Evolutionary conservation across 179 eudicot genomes (phyloP).

Genomic region (Sideroxylon spinosum): DNA sequence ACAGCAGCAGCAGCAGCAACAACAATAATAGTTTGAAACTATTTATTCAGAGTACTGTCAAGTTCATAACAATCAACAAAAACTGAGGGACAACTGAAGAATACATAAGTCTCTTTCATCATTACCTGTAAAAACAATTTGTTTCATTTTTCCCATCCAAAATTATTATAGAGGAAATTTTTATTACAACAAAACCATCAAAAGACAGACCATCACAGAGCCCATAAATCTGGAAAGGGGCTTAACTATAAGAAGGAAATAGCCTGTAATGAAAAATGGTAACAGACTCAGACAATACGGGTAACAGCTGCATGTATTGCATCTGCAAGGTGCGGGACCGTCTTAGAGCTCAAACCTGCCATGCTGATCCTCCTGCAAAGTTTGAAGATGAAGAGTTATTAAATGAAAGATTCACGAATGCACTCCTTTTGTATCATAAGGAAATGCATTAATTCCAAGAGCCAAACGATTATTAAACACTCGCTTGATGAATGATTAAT

Average conservation of each 20-base stretch:
- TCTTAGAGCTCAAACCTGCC: conserved; percentile 89
- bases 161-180: background rate
- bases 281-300: background rate
- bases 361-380: conserved; percentile 87
- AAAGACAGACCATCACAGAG: background rate
- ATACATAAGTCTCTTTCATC: too few relatives aligned
- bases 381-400: background rate
- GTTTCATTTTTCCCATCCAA: background rate
- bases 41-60: too few relatives aligned
- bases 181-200: conserved; percentile 11
- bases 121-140: background rate
- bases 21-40: too few relatives aligned
- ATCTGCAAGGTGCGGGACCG: conserved; percentile 88
- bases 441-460: background rate
- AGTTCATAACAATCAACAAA: too few relatives aligned
- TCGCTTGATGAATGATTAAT: background rate
- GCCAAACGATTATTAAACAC: background rate
- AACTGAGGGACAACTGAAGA: too few relatives aligned
- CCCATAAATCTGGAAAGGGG: background rate
- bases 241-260: background rate
- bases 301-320: conserved; percentile 92
- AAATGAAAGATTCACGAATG: background rate
- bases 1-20: too few relatives aligned
- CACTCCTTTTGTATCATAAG: background rate
- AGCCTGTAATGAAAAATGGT: background rate